Percentiles rank a stretch among this genome's conserved stretches.
phyloP scores from a whole-genome alignment of 768 basidiomycete genomes.

The Auriculariales sp. region DNA sequence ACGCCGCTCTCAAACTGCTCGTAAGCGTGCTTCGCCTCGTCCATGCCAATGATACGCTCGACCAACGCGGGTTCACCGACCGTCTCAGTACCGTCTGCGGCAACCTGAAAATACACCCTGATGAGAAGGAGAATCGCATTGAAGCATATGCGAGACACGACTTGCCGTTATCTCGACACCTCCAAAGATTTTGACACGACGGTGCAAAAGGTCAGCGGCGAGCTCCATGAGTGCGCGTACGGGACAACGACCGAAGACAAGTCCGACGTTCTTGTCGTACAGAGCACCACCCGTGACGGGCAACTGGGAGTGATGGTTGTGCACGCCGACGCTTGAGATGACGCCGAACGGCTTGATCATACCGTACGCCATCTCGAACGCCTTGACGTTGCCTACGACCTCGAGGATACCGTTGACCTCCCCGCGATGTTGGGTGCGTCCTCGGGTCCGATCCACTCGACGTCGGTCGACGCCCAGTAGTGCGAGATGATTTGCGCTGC shows the following conservation, averaged over 20 bases:
- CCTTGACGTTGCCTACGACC: conserved; percentile 55
- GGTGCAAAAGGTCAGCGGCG: conserved; percentile 53
- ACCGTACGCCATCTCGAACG: conserved; percentile 49
- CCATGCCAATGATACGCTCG: conserved; percentile 48
- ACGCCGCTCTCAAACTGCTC: conserved; percentile 54
- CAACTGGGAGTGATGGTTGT: conserved; percentile 6
- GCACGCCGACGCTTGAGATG: conserved; percentile 48
- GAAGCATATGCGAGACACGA: no score
- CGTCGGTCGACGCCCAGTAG: background rate
- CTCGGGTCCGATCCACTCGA: conserved; percentile 2
- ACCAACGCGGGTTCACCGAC: conserved; percentile 50
- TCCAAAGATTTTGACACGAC: conserved; percentile 63
- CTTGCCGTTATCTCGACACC: conserved; percentile 14
- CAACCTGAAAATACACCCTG: no score
- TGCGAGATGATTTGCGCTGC: background rate
- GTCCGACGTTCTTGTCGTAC: conserved; percentile 66
- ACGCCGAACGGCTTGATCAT: conserved; percentile 64
- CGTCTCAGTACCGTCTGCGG: conserved; percentile 32
- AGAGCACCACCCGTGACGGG: conserved; percentile 31
- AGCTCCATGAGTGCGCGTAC: conserved; percentile 63
- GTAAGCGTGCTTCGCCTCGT: conserved; percentile 42
- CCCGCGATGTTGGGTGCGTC: conserved; percentile 1
- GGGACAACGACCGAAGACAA: conserved; percentile 73
- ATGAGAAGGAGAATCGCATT: no score
- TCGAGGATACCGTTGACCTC: conserved; percentile 58